A percentile compares a stretch with the other conserved stretches of the same genome.
These are phyloP conservation scores for Sclerotinia trifoliorum DNA, from an alignment of 2,329 filamentous ascomycete genomes.

Conservation along the genomic window DNA sequence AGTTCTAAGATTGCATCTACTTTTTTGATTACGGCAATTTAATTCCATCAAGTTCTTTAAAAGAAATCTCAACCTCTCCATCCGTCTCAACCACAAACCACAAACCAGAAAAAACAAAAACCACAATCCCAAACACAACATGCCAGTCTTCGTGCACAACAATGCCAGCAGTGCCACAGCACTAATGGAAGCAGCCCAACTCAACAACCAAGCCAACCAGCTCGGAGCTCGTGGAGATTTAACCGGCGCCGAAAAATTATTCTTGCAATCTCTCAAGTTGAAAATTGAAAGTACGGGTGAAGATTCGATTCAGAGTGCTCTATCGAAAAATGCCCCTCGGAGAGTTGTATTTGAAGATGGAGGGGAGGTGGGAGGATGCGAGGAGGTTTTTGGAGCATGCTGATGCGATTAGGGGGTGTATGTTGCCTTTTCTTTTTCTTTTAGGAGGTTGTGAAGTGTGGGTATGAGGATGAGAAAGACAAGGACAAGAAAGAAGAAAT, in stretches of 20 bases:
- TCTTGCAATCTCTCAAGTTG: not conserved
- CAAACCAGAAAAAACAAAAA: not conserved
- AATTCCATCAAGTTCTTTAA: not conserved
- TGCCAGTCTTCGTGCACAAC: not conserved
- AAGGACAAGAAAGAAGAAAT: not conserved
- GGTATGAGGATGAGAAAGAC: too few relatives aligned
- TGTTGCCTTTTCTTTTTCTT: not conserved
- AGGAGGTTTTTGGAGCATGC: slow-evolving; percentile 2
- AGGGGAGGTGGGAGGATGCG: not conserved
- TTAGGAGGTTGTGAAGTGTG: not conserved
- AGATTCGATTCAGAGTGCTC: not conserved
- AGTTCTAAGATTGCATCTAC: not conserved
- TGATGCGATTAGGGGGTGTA: not conserved
- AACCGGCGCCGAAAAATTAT: not conserved
- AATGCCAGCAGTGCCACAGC: too few relatives aligned
- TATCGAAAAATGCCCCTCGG: not conserved
- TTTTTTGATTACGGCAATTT: not conserved
- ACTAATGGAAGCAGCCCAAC: not conserved
- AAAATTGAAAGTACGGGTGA: not conserved
- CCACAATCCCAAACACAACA: not conserved
- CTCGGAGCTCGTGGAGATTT: not conserved
- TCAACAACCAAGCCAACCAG: slow-evolving; percentile 1
- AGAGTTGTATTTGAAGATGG: slow-evolving; percentile 2
- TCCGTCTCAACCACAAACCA: not conserved
- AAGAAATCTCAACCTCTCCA: not conserved